A percentile compares a stretch with the other conserved stretches of the same genome.
These are phyloP conservation scores for Crithidia mellificae DNA, from an alignment of 208 protist species.

Conservation along the genomic window DNA sequence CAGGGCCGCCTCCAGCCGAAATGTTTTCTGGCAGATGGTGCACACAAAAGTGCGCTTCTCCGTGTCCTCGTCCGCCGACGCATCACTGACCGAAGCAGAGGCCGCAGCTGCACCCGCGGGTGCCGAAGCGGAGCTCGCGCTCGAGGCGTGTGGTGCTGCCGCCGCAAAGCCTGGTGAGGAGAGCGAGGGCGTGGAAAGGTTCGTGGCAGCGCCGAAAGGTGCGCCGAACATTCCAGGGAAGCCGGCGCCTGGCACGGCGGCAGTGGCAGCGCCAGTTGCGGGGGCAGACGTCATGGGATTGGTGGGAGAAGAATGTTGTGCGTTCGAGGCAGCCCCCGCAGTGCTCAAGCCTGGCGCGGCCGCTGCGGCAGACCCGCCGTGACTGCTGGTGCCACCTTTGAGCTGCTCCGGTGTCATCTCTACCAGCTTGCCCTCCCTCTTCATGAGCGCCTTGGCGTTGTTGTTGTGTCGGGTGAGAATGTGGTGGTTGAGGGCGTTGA, in stretches of 20 bases:
- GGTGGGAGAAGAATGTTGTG: not conserved
- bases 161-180: not conserved
- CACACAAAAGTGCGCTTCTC: slow-evolving; percentile 75
- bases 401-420: slow-evolving; percentile 37
- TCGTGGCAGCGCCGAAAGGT: slow-evolving; percentile 22
- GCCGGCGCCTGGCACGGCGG: slow-evolving; percentile 11
- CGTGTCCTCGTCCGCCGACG: slow-evolving; percentile 33
- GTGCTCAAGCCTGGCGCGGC: slow-evolving; percentile 7
- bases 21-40: slow-evolving; percentile 88
- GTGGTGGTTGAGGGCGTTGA: slow-evolving; percentile 89
- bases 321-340: slow-evolving; percentile 1
- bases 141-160: not conserved
- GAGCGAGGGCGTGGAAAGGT: not conserved
- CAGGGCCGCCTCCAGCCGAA: slow-evolving; percentile 85
- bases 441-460: slow-evolving; percentile 61
- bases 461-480: slow-evolving; percentile 86
- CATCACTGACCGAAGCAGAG: not conserved
- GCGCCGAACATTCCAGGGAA: slow-evolving; percentile 29
- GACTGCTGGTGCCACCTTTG: slow-evolving; percentile 14
- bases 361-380: slow-evolving; percentile 1
- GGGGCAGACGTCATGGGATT: not conserved
- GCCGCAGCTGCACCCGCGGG: slow-evolving; percentile 5
- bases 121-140: not conserved
- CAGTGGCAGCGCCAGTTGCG: not conserved
- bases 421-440: slow-evolving; percentile 57